phyloP scores from a whole-genome alignment of 805 yeast genomes.

The Saturnispora dispora region DNA sequence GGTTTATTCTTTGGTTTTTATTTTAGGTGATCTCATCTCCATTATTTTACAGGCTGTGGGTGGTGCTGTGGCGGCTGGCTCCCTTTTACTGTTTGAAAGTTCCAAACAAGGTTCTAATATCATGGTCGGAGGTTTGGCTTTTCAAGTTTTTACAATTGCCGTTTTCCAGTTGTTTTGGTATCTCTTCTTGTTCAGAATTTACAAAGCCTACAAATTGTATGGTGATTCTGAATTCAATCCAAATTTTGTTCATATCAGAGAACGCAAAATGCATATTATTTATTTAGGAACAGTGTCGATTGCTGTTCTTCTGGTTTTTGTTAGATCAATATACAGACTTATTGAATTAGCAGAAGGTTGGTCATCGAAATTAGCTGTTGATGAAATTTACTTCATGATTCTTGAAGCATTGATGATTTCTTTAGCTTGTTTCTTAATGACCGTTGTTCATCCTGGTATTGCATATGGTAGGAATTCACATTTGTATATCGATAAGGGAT shows the following conservation, averaged over 20 bases:
- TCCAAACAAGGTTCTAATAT: slow-evolving; percentile 46
- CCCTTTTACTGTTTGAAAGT: slow-evolving; percentile 26
- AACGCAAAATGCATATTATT: slow-evolving; percentile 28
- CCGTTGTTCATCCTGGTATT: slow-evolving; percentile 57
- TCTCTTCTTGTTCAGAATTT: slow-evolving; percentile 37
- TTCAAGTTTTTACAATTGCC: slow-evolving; percentile 66
- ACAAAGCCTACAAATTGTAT: slow-evolving; percentile 16
- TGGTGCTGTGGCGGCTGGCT: slow-evolving; percentile 59
- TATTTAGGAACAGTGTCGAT: slow-evolving; percentile 38
- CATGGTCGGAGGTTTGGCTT: slow-evolving; percentile 70
- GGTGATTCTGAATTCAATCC: slow-evolving; percentile 31
- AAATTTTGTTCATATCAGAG: slow-evolving; percentile 29
- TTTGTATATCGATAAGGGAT: slow-evolving; percentile 15
- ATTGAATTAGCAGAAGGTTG: slow-evolving; percentile 69
- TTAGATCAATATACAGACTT: slow-evolving; percentile 66
- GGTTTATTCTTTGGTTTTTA: slow-evolving; percentile 54
- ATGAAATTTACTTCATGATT: slow-evolving; percentile 49
- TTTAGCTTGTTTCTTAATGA: slow-evolving; percentile 36
- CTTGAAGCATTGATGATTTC: slow-evolving; percentile 58
- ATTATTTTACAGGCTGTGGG: slow-evolving; percentile 65
- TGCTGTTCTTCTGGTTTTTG: slow-evolving; percentile 45
- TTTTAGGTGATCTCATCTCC: slow-evolving; percentile 55
- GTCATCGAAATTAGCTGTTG: slow-evolving; percentile 53
- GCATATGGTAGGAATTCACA: slow-evolving; percentile 32
- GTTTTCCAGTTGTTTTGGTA: slow-evolving; percentile 45